phyloP scores from a whole-genome alignment of 768 basidiomycete species.

The Cystobasidium tubakii region DNA sequence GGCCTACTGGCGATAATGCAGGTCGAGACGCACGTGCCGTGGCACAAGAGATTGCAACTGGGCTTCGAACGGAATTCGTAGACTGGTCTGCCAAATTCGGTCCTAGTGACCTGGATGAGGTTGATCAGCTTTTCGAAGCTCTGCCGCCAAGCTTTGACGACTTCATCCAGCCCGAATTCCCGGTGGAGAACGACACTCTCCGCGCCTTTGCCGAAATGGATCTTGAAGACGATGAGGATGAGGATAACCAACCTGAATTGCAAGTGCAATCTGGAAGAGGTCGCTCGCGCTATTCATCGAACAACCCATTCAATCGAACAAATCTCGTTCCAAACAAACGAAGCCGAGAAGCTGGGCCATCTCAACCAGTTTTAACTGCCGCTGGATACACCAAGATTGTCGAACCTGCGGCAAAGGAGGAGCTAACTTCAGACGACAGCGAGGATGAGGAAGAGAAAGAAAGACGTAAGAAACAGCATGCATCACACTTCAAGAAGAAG shows the following conservation, averaged over 20 bases:
- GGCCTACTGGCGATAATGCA: constrained; percentile 6
- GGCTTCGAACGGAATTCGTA: not conserved
- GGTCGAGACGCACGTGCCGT: not conserved
- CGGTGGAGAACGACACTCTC: not conserved
- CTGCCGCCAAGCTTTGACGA: not conserved
- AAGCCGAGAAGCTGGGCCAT: not conserved
- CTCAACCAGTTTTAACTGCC: not conserved
- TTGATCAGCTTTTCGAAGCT: not conserved
- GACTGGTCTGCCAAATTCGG: constrained; percentile 10
- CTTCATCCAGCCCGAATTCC: not conserved
- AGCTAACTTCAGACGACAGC: not conserved
- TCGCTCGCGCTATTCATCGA: not conserved
- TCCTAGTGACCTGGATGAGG: not conserved
- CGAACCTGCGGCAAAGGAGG: not conserved
- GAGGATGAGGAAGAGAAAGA: not conserved
- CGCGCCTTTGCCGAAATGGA: not conserved
- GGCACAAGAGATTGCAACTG: not conserved
- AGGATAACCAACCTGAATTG: not conserved
- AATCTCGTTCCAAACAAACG: not conserved
- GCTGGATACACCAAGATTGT: not conserved
- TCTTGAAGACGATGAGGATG: not conserved
- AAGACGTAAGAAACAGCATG: not conserved
- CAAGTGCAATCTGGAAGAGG: not conserved
- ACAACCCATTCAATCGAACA: not conserved
- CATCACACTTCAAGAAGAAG: not conserved